Evolutionary conservation across 805 yeast genomes (phyloP), one percentile per base, ranked within the genome.

Genomic region (Sugiyamaella valdiviana): DNA sequence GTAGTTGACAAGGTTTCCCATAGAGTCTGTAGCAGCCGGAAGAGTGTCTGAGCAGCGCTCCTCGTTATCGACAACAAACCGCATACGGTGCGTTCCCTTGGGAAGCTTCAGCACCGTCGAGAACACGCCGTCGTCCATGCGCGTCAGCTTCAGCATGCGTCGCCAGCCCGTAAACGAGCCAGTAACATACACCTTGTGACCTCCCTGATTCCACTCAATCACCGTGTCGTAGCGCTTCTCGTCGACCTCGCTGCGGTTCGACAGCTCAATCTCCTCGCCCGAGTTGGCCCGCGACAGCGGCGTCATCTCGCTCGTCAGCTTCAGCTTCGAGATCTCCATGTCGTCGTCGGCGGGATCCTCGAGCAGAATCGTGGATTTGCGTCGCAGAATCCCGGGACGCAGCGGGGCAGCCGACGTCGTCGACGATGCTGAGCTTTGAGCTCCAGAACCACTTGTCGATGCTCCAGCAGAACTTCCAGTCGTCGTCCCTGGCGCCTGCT

Each of bases 81-180:
- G 77, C 67, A 90, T 85, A 56, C 96, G 72, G 64, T 90, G 96
- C 0, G 96, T 90, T 5, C 97, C 97, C 5, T 83, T 80, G 0
- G 96, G 96, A 20, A 67, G 59, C 50, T 63, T 63, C 26, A 67
- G 52, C n/a, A 61, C 59, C 2, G 64, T 64, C 7, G 53, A 54
- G 47, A 67, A 67, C 36, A 45, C 56, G 35, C 58, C 61, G 39
- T 54, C 51, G n/a, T 68, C 79, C 7, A 71, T 72, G 16, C 49
- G 42, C 24, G 75, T 75, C 58, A 93, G 71, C 36, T 95, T 95
- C 61, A 91, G 90, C 98, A 93, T 91, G 67, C 90, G 91, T 57
- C 96, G 75, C 98, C 99, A 93, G 2, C 96, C 96, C 0, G 99
- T 93, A 68, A 91, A 91, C 0, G 97, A 85, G 44, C 99, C 99